phyloP scores from a whole-genome alignment of 208 protist genomes.

The Histomonas meleagridis region DNA sequence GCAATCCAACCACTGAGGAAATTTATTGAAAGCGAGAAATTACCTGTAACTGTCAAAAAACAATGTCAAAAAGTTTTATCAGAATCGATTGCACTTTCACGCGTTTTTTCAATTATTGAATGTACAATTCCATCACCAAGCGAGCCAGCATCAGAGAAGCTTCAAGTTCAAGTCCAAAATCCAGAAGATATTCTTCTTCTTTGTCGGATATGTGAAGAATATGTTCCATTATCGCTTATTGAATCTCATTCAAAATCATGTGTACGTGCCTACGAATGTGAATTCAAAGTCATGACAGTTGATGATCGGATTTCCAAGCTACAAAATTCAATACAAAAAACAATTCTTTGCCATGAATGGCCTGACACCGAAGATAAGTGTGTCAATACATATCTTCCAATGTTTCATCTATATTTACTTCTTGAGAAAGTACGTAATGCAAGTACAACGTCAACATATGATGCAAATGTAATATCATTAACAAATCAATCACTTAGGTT shows the following conservation, averaged over 20 bases:
- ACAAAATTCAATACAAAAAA: background rate
- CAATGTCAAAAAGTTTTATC: background rate
- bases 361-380: no score
- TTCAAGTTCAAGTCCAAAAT: no score
- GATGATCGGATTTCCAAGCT: background rate
- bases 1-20: background rate
- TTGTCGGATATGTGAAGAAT: conserved; percentile 28
- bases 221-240: background rate
- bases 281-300: background rate
- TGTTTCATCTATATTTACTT: no score
- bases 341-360: background rate
- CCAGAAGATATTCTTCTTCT: background rate
- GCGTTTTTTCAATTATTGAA: background rate
- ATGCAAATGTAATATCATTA: no score
- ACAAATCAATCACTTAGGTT: no score
- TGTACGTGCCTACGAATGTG: background rate
- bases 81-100: background rate
- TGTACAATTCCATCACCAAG: background rate
- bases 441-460: no score
- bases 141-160: no score
- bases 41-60: background rate
- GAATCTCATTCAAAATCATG: background rate
- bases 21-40: background rate
- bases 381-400: no score
- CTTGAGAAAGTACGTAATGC: no score